Evolutionary conservation across 2,329 filamentous ascomycete genomes (phyloP).

Genomic region (Xylariaceae sp.): DNA sequence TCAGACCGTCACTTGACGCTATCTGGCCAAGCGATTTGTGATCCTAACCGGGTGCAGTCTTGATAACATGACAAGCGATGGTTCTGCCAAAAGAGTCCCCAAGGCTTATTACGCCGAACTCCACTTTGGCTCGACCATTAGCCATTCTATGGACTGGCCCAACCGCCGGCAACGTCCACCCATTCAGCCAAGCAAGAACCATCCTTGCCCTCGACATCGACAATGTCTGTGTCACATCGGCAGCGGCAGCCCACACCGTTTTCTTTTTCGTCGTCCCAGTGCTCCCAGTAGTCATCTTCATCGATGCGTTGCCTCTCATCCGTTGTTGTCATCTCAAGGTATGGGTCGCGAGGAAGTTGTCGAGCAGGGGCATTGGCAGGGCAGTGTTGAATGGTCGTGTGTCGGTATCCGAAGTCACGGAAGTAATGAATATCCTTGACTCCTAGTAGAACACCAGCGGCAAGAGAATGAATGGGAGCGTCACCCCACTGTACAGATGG

Average conservation of each 20-base stretch:
- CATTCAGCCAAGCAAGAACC: slow-evolving; percentile 93
- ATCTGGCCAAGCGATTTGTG: neutral
- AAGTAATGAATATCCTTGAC: slow-evolving; percentile 94
- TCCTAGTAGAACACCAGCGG: slow-evolving; percentile 79
- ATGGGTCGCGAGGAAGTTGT: slow-evolving; percentile 77
- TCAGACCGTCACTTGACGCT: neutral
- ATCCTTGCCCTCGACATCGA: slow-evolving; percentile 95
- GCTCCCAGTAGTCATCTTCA: slow-evolving; percentile 95
- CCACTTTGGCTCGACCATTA: neutral
- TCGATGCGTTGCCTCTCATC: slow-evolving; percentile 82
- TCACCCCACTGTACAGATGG: slow-evolving; percentile 78
- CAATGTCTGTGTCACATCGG: slow-evolving; percentile 94
- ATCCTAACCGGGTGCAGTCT: neutral
- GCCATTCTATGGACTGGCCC: slow-evolving; percentile 49
- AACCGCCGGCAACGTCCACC: slow-evolving; percentile 95
- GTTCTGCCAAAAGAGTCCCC: too few species aligned
- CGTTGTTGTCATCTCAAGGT: slow-evolving; percentile 72
- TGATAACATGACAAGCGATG: neutral
- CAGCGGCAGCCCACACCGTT: slow-evolving; percentile 97
- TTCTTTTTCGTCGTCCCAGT: slow-evolving; percentile 80
- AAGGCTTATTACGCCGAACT: neutral
- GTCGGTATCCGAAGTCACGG: slow-evolving; percentile 95
- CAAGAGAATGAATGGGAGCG: slow-evolving; percentile 95
- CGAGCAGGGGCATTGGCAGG: slow-evolving; percentile 89
- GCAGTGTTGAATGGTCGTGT: slow-evolving; percentile 98